A percentile compares a stretch with the other conserved stretches of the same genome.
These are phyloP conservation scores for Fusarium concolor DNA, from an alignment of 2,329 filamentous ascomycete genomes.

Conservation along the genomic window DNA sequence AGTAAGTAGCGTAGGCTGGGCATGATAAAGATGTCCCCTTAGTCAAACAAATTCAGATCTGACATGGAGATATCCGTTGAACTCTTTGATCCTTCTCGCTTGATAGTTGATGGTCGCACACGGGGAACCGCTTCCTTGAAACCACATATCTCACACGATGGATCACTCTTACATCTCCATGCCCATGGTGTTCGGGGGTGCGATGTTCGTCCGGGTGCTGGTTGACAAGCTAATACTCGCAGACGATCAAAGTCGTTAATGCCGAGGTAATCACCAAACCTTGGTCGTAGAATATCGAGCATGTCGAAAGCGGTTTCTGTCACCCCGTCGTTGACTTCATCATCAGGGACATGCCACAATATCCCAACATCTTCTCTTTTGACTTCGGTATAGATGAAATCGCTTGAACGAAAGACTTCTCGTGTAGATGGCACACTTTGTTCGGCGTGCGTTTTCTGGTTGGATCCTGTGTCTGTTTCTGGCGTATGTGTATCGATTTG, in stretches of 20 bases:
- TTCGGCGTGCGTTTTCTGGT: background rate
- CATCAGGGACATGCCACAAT: background rate
- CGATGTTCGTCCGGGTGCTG: background rate
- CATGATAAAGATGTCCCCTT: no score
- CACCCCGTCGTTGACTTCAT: background rate
- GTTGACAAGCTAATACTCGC: background rate
- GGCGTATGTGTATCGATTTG: no score
- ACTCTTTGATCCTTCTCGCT: background rate
- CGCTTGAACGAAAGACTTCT: constrained; percentile 7
- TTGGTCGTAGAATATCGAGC: background rate
- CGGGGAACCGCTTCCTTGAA: background rate
- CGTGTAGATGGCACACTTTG: rapidly evolving
- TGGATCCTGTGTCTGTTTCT: no score
- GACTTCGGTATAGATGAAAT: constrained; percentile 11
- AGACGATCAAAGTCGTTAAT: background rate
- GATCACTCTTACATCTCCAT: background rate
- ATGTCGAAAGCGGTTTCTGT: constrained; percentile 1
- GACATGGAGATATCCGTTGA: background rate
- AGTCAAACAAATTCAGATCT: background rate
- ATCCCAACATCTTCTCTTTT: constrained; percentile 2
- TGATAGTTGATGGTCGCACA: background rate
- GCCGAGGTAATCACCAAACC: background rate
- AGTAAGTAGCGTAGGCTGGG: no score
- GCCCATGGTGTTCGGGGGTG: background rate
- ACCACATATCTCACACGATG: background rate